A percentile compares a stretch with the other conserved stretches of the same genome.
Conservation (phyloP, 31 red algal genomes). For the Porphyra umbilicalis region DNA sequence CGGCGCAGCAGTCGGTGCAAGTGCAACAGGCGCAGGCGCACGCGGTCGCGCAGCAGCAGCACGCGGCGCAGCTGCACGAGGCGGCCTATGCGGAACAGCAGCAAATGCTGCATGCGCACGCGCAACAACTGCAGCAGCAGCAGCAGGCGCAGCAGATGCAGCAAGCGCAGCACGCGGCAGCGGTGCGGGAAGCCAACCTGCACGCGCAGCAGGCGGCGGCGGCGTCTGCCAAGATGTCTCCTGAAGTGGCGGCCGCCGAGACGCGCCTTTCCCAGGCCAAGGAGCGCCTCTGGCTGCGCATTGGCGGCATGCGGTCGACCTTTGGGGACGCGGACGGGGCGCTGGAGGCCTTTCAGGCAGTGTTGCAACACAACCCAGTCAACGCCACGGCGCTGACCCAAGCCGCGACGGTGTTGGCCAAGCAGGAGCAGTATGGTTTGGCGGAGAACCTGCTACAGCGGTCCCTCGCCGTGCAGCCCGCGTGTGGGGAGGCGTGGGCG, state of each 20-base stretch:
- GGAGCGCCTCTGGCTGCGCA: slow-evolving; percentile 82
- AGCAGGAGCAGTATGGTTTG: slow-evolving; percentile 66
- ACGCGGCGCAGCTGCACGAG: neutral
- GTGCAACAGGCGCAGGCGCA: neutral
- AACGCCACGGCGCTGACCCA: slow-evolving; percentile 74
- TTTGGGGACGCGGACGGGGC: slow-evolving; percentile 79
- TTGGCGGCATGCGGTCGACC: slow-evolving; percentile 56
- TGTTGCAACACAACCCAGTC: slow-evolving; percentile 48
- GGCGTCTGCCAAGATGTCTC: slow-evolving; percentile 10
- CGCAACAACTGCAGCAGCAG: neutral
- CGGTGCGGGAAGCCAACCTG: neutral
- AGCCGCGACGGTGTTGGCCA: slow-evolving; percentile 68
- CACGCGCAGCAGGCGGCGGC: neutral
- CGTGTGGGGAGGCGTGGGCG: slow-evolving; percentile 83
- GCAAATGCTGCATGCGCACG: neutral
- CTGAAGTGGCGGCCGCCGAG: slow-evolving; percentile 31
- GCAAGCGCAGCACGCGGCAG: neutral
- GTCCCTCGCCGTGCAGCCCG: slow-evolving; percentile 39
- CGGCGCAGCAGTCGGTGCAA: neutral
- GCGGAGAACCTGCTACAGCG: slow-evolving; percentile 56
- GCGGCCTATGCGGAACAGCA: neutral
- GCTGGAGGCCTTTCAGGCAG: slow-evolving; percentile 79
- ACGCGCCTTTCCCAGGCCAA: slow-evolving; percentile 30
- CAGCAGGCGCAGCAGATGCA: neutral
- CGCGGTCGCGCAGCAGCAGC: neutral